phyloP scores from a whole-genome alignment of 1,284 basidiomycete species.

The Exsudoporus floridanus region DNA sequence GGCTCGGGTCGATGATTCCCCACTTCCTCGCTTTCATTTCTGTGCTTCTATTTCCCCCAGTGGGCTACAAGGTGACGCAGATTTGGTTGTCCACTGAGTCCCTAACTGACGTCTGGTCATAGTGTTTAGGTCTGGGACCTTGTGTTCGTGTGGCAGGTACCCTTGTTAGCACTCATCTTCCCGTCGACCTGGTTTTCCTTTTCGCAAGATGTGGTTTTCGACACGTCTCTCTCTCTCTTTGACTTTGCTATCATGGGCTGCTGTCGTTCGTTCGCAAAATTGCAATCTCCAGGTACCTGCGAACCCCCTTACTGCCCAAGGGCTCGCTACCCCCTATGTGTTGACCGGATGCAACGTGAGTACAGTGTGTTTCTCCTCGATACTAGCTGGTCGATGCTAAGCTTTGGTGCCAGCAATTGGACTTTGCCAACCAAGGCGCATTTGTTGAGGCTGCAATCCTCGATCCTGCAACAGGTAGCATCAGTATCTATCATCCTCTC shows the following conservation, averaged over 20 bases:
- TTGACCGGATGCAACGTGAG: constrained; percentile 32
- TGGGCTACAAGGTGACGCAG: constrained; percentile 14
- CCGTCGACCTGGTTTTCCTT: not conserved
- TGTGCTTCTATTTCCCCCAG: constrained; percentile 6
- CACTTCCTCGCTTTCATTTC: not conserved
- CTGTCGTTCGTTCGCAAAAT: constrained; percentile 22
- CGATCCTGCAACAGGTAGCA: constrained; percentile 27
- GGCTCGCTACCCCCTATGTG: constrained; percentile 27
- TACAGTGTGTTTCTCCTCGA: not conserved
- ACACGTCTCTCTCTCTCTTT: constrained; percentile 10
- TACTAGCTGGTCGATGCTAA: not conserved
- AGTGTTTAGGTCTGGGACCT: constrained; percentile 22
- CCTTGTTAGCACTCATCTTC: constrained; percentile 1
- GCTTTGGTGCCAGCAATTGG: constrained; percentile 19
- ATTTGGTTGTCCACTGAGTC: not conserved
- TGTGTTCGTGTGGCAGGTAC: constrained; percentile 4
- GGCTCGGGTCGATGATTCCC: not conserved
- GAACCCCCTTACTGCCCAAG: constrained; percentile 26
- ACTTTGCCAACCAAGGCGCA: constrained; percentile 24
- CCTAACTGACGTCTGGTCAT: not conserved
- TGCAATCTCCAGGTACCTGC: constrained; percentile 22
- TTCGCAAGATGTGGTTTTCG: constrained; percentile 11
- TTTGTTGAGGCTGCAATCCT: constrained; percentile 31
- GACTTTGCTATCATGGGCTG: constrained; percentile 13
- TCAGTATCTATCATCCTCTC: constrained; percentile 30